These are phyloP conservation scores for Globisporangium parvum DNA, from an alignment of 352 stramenopile species.

Conservation along the genomic window DNA sequence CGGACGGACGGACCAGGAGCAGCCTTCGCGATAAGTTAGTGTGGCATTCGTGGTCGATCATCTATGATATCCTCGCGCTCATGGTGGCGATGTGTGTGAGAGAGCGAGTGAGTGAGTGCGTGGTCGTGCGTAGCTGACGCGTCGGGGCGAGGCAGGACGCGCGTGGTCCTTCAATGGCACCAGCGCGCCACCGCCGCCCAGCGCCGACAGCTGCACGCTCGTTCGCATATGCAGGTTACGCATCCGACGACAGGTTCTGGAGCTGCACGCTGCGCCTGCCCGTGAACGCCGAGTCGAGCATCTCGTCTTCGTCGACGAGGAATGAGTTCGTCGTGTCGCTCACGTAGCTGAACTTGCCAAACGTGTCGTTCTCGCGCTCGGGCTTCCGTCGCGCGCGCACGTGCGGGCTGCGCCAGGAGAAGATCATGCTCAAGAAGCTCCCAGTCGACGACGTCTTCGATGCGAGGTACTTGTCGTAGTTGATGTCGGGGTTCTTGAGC, in stretches of 20 bases:
- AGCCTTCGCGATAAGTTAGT: slow-evolving; percentile 9
- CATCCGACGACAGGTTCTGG: slow-evolving; percentile 72
- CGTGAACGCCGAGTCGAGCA: slow-evolving; percentile 81
- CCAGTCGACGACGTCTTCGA: slow-evolving; percentile 74
- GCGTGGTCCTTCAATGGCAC: no score
- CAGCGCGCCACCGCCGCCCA: no score
- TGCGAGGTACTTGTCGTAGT: slow-evolving; percentile 82
- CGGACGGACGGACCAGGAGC: not conserved
- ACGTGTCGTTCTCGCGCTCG: slow-evolving; percentile 61
- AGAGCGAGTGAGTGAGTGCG: no score
- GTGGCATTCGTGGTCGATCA: slow-evolving; percentile 11
- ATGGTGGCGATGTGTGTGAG: no score
- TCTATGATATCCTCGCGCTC: slow-evolving; percentile 10
- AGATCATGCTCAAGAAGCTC: slow-evolving; percentile 82
- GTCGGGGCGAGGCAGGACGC: no score
- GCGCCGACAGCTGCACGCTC: not conserved
- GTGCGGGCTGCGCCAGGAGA: slow-evolving; percentile 64
- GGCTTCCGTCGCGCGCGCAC: slow-evolving; percentile 41
- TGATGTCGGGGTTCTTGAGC: slow-evolving; percentile 75
- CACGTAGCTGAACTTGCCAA: slow-evolving; percentile 87
- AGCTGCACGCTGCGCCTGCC: slow-evolving; percentile 76
- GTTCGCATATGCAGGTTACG: slow-evolving; percentile 15
- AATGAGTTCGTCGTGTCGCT: slow-evolving; percentile 87
- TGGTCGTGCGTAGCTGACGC: no score
- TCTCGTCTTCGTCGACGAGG: slow-evolving; percentile 85